Conservation (phyloP, 1,139 yeast genomes). For the Nakaseomyces nivariensis region DNA sequence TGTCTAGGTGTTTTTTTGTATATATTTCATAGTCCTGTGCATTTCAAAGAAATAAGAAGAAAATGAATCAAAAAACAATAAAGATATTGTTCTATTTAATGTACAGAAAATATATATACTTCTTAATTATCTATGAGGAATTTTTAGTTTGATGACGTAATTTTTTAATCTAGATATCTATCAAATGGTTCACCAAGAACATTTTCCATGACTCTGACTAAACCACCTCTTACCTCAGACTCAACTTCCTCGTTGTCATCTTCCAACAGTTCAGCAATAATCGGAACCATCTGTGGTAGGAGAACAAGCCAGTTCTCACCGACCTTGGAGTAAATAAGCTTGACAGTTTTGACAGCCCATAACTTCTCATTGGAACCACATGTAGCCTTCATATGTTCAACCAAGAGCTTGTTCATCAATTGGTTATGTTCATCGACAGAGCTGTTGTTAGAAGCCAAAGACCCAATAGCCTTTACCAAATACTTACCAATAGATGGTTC, state of each 20-base stretch:
- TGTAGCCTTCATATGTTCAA: slow-evolving; percentile 46
- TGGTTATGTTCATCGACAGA: slow-evolving; percentile 80
- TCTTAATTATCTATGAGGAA: not conserved
- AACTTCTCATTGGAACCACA: slow-evolving; percentile 51
- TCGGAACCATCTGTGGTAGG: slow-evolving; percentile 90
- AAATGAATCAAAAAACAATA: not conserved
- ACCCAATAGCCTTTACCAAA: slow-evolving; percentile 68
- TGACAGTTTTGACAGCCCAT: slow-evolving; percentile 76
- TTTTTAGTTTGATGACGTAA: no score
- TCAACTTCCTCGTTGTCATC: slow-evolving; percentile 94
- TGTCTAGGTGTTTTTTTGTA: no score
- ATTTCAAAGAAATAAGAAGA: no score
- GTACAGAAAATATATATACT: no score
- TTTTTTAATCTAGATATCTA: slow-evolving; percentile 55
- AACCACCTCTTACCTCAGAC: slow-evolving; percentile 81
- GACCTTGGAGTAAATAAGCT: slow-evolving; percentile 75
- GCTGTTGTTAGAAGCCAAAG: slow-evolving; percentile 59
- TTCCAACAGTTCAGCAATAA: slow-evolving; percentile 88
- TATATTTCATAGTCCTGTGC: no score
- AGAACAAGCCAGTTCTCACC: slow-evolving; percentile 91
- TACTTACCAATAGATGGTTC: slow-evolving; percentile 67
- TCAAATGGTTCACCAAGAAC: slow-evolving; percentile 94
- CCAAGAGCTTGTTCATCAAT: slow-evolving; percentile 44
- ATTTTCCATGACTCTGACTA: slow-evolving; percentile 82
- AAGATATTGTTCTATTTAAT: no score